Conservation (phyloP, 331 rosid genomes). For the Rosa hybrid region DNA sequence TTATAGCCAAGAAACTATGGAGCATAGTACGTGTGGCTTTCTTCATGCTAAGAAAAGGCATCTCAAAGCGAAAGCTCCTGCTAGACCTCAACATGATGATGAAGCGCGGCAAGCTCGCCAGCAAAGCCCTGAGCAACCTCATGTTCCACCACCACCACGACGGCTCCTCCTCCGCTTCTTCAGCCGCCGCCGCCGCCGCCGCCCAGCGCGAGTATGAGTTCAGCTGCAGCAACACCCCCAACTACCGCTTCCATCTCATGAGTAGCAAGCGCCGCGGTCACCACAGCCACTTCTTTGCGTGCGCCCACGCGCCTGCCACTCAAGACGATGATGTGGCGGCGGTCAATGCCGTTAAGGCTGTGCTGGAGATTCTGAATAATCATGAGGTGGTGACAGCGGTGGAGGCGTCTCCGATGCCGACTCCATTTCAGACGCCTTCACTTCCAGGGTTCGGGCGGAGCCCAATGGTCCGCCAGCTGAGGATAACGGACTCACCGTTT, state of each 20-base stretch:
- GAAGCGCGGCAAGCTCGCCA: slow-evolving; percentile 81
- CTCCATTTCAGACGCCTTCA: slow-evolving; percentile 9
- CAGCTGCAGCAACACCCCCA: slow-evolving; percentile 86
- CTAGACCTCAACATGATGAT: slow-evolving; percentile 66
- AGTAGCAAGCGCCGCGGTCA: slow-evolving; percentile 42
- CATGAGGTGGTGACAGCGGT: slow-evolving; percentile 13
- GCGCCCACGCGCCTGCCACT: slow-evolving; percentile 53
- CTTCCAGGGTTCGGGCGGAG: slow-evolving; percentile 58
- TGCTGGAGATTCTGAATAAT: slow-evolving; percentile 52
- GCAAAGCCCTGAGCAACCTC: slow-evolving; percentile 72
- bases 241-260: slow-evolving; percentile 32
- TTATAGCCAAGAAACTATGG: slow-evolving; percentile 60
- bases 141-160: slow-evolving; percentile 53
- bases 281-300: slow-evolving; percentile 34
- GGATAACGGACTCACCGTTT: slow-evolving; percentile 91
- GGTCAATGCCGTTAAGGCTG: slow-evolving; percentile 44
- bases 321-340: slow-evolving; percentile 50
- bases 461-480: slow-evolving; percentile 61
- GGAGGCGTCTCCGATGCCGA: slow-evolving; percentile 44
- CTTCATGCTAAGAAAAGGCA: slow-evolving; percentile 73
- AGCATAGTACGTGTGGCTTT: slow-evolving; percentile 53
- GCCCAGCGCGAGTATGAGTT: slow-evolving; percentile 71
- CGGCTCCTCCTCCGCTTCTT: background rate
- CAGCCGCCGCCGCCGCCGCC: no score
- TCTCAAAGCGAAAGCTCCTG: slow-evolving; percentile 61